Evolutionary conservation across 2,329 filamentous ascomycete genomes (phyloP).

Genomic region (Sordariomycetes sp.): DNA sequence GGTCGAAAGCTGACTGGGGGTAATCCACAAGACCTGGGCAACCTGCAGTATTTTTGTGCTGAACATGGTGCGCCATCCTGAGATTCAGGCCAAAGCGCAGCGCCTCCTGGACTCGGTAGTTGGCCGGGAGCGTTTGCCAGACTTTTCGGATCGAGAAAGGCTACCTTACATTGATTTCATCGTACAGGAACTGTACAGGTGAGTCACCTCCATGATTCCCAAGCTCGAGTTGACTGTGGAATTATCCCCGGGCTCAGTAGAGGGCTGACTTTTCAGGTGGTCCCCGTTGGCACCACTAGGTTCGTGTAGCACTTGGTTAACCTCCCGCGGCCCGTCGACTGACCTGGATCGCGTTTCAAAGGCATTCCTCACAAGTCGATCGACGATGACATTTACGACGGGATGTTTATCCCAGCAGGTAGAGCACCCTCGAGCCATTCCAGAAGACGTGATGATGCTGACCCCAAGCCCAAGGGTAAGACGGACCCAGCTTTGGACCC

Average conservation of each 20-base stretch:
- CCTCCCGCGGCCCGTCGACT: no score
- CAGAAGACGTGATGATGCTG: not conserved
- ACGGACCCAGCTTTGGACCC: not conserved
- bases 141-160: constrained; percentile 30
- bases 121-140: constrained; percentile 32
- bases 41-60: constrained; percentile 34
- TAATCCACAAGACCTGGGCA: constrained; percentile 22
- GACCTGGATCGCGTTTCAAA: not conserved
- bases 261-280: not conserved
- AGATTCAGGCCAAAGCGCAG: constrained; percentile 35
- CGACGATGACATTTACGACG: constrained; percentile 46
- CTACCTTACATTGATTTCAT: constrained; percentile 35
- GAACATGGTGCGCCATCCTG: constrained; percentile 29
- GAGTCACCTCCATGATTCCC: not conserved
- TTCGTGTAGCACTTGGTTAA: not conserved
- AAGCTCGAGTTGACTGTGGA: not conserved
- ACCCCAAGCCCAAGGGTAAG: not conserved
- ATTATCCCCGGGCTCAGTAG: no score
- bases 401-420: constrained; percentile 45
- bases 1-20: no score
- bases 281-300: not conserved
- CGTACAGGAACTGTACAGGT: constrained; percentile 26
- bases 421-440: no score
- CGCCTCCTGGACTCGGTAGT: constrained; percentile 36
- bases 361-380: constrained; percentile 42